Conservation (phyloP, 2,329 filamentous ascomycete species). For the Colletotrichum magnum region DNA sequence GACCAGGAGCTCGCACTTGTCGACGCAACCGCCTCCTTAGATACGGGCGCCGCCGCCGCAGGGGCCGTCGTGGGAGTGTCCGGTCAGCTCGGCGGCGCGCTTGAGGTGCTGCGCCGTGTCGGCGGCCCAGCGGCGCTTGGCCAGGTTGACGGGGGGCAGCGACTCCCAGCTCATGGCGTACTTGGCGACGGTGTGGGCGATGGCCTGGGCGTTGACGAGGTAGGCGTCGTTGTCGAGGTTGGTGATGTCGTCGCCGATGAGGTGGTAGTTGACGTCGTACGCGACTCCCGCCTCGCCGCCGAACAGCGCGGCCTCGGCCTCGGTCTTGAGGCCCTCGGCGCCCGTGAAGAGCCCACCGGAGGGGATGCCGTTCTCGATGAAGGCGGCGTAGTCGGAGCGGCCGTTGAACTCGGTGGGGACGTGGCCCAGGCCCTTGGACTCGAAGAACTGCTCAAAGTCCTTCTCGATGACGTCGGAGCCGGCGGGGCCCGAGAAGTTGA, state of each 20-base stretch:
- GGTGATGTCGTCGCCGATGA: slow-evolving; percentile 57
- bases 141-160: slow-evolving; percentile 47
- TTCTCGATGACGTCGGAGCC: slow-evolving; percentile 73
- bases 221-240: slow-evolving; percentile 59
- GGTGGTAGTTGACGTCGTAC: slow-evolving; percentile 63
- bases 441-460: slow-evolving; percentile 71
- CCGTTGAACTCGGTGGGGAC: slow-evolving; percentile 76
- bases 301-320: slow-evolving; percentile 70
- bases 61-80: slow-evolving; percentile 48
- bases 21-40: background rate
- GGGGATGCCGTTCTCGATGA: slow-evolving; percentile 76
- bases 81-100: slow-evolving; percentile 42
- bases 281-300: slow-evolving; percentile 71
- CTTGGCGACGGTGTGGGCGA: slow-evolving; percentile 57
- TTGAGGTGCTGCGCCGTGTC: slow-evolving; percentile 49
- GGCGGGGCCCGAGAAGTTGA: slow-evolving; percentile 66
- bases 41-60: slow-evolving; percentile 45
- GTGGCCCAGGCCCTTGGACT: slow-evolving; percentile 61
- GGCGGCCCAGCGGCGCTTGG: slow-evolving; percentile 48
- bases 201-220: slow-evolving; percentile 60
- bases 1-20: background rate
- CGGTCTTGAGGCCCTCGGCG: slow-evolving; percentile 75
- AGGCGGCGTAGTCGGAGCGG: slow-evolving; percentile 77
- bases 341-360: slow-evolving; percentile 79
- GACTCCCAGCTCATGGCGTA: slow-evolving; percentile 56